Base-by-base conservation (phyloP, 1,139 yeast genomes). In the Geotrichum histeridarum region DNA sequence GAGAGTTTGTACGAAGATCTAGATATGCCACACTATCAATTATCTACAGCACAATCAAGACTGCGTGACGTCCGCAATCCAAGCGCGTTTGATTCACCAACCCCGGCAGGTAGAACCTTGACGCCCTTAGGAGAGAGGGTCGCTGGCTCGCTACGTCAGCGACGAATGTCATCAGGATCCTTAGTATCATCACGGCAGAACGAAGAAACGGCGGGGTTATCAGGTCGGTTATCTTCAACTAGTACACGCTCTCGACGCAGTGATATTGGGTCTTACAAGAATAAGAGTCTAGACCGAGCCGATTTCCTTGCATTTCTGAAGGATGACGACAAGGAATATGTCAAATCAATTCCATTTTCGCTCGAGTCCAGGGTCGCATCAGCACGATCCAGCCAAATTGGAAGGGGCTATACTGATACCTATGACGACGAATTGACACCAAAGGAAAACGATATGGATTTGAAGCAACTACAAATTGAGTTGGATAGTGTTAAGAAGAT, bases 21-120 rank as follows among this genome's bases (percentile, higher is more conserved):
- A 5, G 42, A 42, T 27, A 9, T 51, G 32, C 52, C 52, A 15
- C 55, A 48, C 30, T 48, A 53, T n/a, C 55, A 53, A 22, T 36
- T 30, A 14, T 52, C 55, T 22, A 53, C 55, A n/a, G 49, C 46
- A 11, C 50, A 42, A 18, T 53, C 55, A 17, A 32, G 49, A 30
- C 12, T 47, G 14, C 46, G 51, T n/a, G 54, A 52, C 15, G 31
- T 48, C 4, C 41, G 55, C 9, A 27, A 48, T 36, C n/a, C 27
- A 7, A n/a, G 31, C 14, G 15, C 41, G 8, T 5, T 44, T 11
- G 55, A 53, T 11, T 53, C 55, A 8, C 55, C 52, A 6, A 48
- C 55, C 15, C 52, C 50, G 4, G 48, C 48, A 7, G 50, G 52
- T 8, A 27, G 54, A 35, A 15, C 42, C 6, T 32, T 39, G 22